A percentile compares a stretch with the other conserved stretches of the same genome.
Evolutionary conservation across 768 basidiomycete species (phyloP).

Genomic region (Tremella yokohamensis): DNA sequence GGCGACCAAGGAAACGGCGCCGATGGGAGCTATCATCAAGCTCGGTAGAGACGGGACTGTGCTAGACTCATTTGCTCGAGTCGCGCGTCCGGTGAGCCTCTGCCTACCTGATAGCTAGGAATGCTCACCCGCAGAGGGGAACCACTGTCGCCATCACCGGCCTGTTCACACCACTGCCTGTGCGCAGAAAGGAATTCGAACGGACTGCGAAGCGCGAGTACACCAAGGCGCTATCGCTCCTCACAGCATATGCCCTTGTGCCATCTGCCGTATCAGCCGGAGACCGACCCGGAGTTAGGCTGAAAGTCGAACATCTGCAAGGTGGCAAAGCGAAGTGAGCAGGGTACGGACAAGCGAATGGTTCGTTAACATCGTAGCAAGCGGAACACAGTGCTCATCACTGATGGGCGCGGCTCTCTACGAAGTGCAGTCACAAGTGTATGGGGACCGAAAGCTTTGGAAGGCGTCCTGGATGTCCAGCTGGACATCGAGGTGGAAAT

Average conservation of each 20-base stretch:
- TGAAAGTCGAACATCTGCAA: constrained; percentile 66
- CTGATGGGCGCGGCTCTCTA: constrained; percentile 64
- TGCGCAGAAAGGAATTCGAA: constrained; percentile 85
- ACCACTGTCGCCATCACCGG: constrained; percentile 72
- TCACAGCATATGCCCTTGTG: constrained; percentile 85
- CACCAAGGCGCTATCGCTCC: constrained; percentile 71
- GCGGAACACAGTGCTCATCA: constrained; percentile 63
- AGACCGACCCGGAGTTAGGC: constrained; percentile 58
- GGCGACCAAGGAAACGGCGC: constrained; percentile 65
- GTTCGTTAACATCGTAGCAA: constrained; percentile 39
- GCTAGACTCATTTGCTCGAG: constrained; percentile 57
- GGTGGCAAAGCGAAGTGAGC: constrained; percentile 62
- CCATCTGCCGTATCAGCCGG: constrained; percentile 54
- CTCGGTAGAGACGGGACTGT: constrained; percentile 67
- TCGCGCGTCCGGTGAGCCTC: constrained; percentile 69
- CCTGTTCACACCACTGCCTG: constrained; percentile 78
- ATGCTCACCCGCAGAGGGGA: constrained; percentile 61
- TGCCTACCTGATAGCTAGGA: background rate
- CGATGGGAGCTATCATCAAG: constrained; percentile 74
- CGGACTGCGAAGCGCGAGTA: constrained; percentile 86
- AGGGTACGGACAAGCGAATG: constrained; percentile 48
- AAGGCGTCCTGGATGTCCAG: constrained; percentile 70
- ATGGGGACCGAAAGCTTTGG: constrained; percentile 79
- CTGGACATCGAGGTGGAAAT: constrained; percentile 66
- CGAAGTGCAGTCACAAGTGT: constrained; percentile 66